These are phyloP conservation scores for Cymbopogon flexuosus DNA, from an alignment of 202 grass and related monocot species.

Conservation along the genomic window DNA sequence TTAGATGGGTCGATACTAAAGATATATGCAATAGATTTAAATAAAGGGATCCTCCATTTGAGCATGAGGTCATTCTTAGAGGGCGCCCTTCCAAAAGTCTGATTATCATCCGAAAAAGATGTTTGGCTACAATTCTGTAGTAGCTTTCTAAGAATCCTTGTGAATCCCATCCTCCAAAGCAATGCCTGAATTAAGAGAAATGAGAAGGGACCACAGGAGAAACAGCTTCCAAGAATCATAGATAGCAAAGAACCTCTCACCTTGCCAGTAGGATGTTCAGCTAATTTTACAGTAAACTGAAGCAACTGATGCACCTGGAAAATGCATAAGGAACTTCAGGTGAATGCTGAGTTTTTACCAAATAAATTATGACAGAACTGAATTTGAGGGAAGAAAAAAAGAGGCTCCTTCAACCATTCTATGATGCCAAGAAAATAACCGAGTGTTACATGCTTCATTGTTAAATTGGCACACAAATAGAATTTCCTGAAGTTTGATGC, in stretches of 20 bases:
- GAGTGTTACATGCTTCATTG: not conserved
- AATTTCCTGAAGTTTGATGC: not conserved
- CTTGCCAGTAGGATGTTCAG: conserved; percentile 86
- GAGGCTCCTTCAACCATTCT: conserved; percentile 1
- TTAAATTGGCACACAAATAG: conserved; percentile 9
- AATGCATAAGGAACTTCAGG: conserved; percentile 39
- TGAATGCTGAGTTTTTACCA: conserved; percentile 1
- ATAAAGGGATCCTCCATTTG: conserved; percentile 67
- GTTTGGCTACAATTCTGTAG: conserved; percentile 46
- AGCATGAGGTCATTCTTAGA: conserved; percentile 38
- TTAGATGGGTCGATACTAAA: conserved; percentile 48
- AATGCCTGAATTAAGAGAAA: conserved; percentile 51
- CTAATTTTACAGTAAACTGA: conserved; percentile 68
- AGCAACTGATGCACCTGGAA: conserved; percentile 84
- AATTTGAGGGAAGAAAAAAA: conserved; percentile 1
- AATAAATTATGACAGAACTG: conserved; percentile 14
- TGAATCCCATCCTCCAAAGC: conserved; percentile 65
- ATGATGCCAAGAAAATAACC: not conserved
- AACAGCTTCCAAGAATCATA: conserved; percentile 15
- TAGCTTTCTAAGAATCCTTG: conserved; percentile 56
- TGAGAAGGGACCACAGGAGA: conserved; percentile 29
- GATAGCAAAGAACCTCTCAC: conserved; percentile 40
- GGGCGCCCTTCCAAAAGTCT: conserved; percentile 31
- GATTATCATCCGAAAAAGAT: conserved; percentile 36
- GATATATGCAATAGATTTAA: conserved; percentile 62